These are phyloP conservation scores for Iberis amara DNA, from an alignment of 441 rosid genomes.

Conservation along the genomic window DNA sequence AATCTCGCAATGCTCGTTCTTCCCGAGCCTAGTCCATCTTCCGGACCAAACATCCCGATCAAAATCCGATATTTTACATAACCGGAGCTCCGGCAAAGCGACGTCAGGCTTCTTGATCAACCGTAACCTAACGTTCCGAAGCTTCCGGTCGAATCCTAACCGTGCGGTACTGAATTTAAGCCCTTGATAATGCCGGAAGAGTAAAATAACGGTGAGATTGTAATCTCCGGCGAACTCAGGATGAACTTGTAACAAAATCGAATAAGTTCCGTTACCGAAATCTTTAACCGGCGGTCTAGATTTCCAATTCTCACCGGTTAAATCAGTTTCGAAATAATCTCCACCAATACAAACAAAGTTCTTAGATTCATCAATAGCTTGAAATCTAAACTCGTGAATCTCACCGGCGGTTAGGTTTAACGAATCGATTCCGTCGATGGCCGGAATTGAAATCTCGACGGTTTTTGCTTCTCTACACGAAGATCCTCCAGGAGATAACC, in stretches of 20 bases:
- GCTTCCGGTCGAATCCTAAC: slow-evolving; percentile 48
- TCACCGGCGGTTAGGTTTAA: slow-evolving; percentile 61
- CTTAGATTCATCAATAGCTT: slow-evolving; percentile 53
- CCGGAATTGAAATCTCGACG: slow-evolving; percentile 49
- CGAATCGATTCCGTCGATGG: slow-evolving; percentile 44
- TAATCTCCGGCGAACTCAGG: slow-evolving; percentile 78
- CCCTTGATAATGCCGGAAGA: slow-evolving; percentile 73
- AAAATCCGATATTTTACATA: slow-evolving; percentile 61
- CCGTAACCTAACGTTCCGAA: slow-evolving; percentile 42
- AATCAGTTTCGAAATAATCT: slow-evolving; percentile 84
- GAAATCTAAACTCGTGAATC: slow-evolving; percentile 55
- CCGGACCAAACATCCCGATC: slow-evolving; percentile 63
- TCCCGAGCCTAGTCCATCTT: slow-evolving; percentile 85
- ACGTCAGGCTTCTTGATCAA: slow-evolving; percentile 34
- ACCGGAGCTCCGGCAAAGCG: slow-evolving; percentile 41
- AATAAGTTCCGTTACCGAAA: slow-evolving; percentile 74
- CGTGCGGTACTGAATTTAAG: slow-evolving; percentile 60
- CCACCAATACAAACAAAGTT: slow-evolving; percentile 65
- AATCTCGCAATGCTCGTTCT: slow-evolving; percentile 55
- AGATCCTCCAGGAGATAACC: slow-evolving; percentile 64
- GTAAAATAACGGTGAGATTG: slow-evolving; percentile 64
- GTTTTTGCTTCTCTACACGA: slow-evolving; percentile 57
- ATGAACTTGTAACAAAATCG: slow-evolving; percentile 72
- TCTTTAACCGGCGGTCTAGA: slow-evolving; percentile 77
- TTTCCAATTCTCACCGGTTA: slow-evolving; percentile 84